Base-by-base conservation (phyloP, 176 grass and related monocot genomes). In the Zizania latifolia region DNA sequence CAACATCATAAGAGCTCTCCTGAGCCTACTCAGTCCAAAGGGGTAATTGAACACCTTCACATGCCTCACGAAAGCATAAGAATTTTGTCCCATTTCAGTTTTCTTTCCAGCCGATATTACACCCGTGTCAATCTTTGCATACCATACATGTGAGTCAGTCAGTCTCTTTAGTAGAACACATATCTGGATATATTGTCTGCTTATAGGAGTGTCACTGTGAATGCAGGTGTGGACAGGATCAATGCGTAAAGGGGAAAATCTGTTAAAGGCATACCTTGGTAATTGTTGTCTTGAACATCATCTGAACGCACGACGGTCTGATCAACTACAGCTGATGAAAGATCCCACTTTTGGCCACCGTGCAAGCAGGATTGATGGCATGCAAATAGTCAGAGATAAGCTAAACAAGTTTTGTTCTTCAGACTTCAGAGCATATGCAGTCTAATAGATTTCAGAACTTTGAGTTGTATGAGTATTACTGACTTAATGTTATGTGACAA, bases 381-480 rank as follows among this genome's bases (percentile, higher is more conserved):
- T 37, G 31, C 48, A 72, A 5, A 31, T 14, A n/a, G 1, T 72
- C 3, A 37, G 32, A 24, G 32, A 24, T 26, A 37, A 8, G 5
- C 32, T 72, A n/a, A 56, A 56, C 70, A 72, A 72, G 70, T 46
- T 72, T 72, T 56, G 11, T 13, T 36, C 17, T 13, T 36, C 17
- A 72, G 30, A 21, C 50, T 32, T 26, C 0, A 56, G 29, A 26
- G 54, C 70, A 8, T 33, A 11, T 53, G 27, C 15, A 56, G 16
- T 71, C 3, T 6, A n/a, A n/a, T n/a, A 16, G n/a, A 70, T 37
- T 3, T 32, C 30, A 37, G 10, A 38, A 55, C 19, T 53, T 13
- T 56, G 32, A 72, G 30, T 46, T 50, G 27, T 51, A 13, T 51
- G 37, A 31, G 28, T 27, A 70, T 2, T 31, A 16, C 9, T 30